Base-by-base conservation (phyloP, 352 stramenopile genomes). In the Phytophthora multivora region DNA sequence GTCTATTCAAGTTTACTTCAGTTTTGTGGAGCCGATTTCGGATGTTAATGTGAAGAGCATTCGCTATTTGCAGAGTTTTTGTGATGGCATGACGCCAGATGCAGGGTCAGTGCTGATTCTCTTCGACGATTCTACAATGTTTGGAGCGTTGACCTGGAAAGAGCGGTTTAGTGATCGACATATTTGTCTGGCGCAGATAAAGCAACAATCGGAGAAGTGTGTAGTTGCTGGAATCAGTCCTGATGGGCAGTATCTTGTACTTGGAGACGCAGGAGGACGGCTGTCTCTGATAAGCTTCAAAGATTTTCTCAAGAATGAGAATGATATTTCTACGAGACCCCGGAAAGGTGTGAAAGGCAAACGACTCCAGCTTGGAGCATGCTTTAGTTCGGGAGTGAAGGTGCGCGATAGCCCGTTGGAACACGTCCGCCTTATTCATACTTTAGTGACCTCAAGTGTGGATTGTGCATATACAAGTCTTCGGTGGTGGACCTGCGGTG, bases 81-180 rank as follows among this genome's bases (percentile, higher is more conserved):
- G 33, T 30, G 30, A 23, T 43, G 21, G 63, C 1, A 61, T 72
- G 71, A 76, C 63, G 1, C 38, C 63, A 0, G 50, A 74, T 57
- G 39, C 40, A 16, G 63, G 80, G n/a, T 66, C 78, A 5, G 57
- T 83, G 1, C 3, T 86, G 16, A 2, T 85, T 45, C 21, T 81
- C 5, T 68, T 88, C 36, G 18, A 54, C 9, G 35, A 45, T 2
- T 72, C 56, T 0, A 56, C 31, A 19, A 38, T 45, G 23, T 65
- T 86, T 51, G 75, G 57, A 0, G 53, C 89, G 7, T 80, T 90
- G 26, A 73, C 59, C 21, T 90, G 81, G 81, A 55, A 46, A 57
- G 81, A 90, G 33, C 72, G 79, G 3, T 80, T 89, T 53, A 86
- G 77, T 38, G 71, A 83, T 40, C 67, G 81, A 4, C 66, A 73